Evolutionary conservation across 2,329 filamentous ascomycete species (phyloP).

Genomic region (Incumbomyces delicatus): DNA sequence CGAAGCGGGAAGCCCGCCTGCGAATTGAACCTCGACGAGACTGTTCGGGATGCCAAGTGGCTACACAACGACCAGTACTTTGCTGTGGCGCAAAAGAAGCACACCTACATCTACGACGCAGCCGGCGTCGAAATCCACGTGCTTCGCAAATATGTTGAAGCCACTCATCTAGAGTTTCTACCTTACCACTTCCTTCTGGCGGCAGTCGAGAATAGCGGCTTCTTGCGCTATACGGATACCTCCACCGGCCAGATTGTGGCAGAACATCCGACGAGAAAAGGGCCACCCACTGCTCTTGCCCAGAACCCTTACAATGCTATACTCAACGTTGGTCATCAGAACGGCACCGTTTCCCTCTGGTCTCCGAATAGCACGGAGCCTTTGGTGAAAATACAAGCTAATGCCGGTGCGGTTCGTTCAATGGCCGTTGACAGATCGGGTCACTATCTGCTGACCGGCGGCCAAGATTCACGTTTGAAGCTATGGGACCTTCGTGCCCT

Average conservation of each 20-base stretch:
- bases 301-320: constrained; percentile 93
- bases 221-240: constrained; percentile 88
- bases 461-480: constrained; percentile 84
- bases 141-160: constrained; percentile 80
- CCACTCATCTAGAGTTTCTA: constrained; percentile 87
- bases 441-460: constrained; percentile 88
- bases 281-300: constrained; percentile 69
- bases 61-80: constrained; percentile 90
- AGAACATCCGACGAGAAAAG: constrained; percentile 75
- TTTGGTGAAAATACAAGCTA: constrained; percentile 81
- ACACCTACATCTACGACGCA: constrained; percentile 91
- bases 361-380: constrained; percentile 82
- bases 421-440: constrained; percentile 81
- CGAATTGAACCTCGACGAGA: constrained; percentile 85
- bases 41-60: constrained; percentile 79
- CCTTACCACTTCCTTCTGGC: constrained; percentile 93
- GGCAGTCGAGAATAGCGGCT: constrained; percentile 61
- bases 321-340: constrained; percentile 85
- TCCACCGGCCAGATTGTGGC: constrained; percentile 83
- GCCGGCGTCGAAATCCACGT: constrained; percentile 88
- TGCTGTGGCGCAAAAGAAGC: constrained; percentile 90
- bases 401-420: constrained; percentile 78
- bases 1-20: constrained; percentile 81
- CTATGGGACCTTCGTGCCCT: constrained; percentile 95
- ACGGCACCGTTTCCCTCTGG: constrained; percentile 90